Evolutionary conservation across 2,329 filamentous ascomycete genomes (phyloP), one percentile per base, ranked within the genome.

Genomic region (Fusarium irregulare): DNA sequence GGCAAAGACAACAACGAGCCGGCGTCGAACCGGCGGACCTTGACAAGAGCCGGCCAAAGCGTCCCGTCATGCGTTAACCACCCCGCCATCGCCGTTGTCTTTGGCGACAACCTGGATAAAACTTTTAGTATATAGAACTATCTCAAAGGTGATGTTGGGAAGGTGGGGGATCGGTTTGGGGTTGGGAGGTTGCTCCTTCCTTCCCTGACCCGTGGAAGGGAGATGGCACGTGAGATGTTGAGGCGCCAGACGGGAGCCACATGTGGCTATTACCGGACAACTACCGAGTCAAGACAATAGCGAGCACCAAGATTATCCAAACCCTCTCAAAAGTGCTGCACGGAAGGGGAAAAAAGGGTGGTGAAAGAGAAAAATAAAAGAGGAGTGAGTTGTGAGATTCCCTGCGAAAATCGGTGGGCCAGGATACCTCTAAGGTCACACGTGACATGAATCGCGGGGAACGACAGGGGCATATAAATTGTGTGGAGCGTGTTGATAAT

Each of bases 11-110:
- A 25, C n/a, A 14, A 6, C 34, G 44, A 16, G 1, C 20, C 45
- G 59, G 59, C 32, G 59, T 64, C 45, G 50, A 64, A 64, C 50
- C 49, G 40, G 25, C 37, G 58, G 5, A 27, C 4, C 4, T 40
- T 37, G 20, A 2, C 3, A 27, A 25, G 56, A 2, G 16, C 3
- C 10, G 8, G 27, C 10, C 32, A 13, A 16, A 0, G 13, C 14
- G 6, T 0, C 40, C 20, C 58, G 27, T 23, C 34, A 63, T 32
- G 60, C 60, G 14, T 63, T 56, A 56, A 56, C 48, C 59, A 64
- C 40, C 45, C 25, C 32, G 59, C 45, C n/a, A 64, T 45, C 59
- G 30, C 59, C 30, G 30, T 16, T 32, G 13, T 32, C 30, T 32
- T 32, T 50, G 58, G 45, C 45, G 23, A 7, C 8, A 16, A 8